phyloP scores from a whole-genome alignment of 2,329 filamentous ascomycete genomes.

The Aspergillus ibericus region DNA sequence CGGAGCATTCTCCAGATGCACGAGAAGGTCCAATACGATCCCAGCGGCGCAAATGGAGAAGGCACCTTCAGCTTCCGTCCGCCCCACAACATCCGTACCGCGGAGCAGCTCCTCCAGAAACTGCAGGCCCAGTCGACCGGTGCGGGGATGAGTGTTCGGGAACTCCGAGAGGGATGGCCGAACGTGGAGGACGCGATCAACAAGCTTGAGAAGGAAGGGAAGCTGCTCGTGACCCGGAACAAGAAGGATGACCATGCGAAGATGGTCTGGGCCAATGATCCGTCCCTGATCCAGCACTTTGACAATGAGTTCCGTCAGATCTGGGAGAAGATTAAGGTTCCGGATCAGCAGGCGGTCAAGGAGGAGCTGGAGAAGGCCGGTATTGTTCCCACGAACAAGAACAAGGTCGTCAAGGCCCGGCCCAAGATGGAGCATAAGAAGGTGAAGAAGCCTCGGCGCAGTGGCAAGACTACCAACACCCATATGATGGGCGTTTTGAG shows the following conservation, averaged over 20 bases:
- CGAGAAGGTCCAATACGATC: slow-evolving; percentile 61
- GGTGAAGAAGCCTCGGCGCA: slow-evolving; percentile 71
- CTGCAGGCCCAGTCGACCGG: slow-evolving; percentile 80
- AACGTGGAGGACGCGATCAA: slow-evolving; percentile 77
- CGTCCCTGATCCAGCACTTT: slow-evolving; percentile 70
- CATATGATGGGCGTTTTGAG: slow-evolving; percentile 83
- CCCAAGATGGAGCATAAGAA: slow-evolving; percentile 64
- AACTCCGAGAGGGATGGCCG: slow-evolving; percentile 94
- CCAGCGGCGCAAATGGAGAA: slow-evolving; percentile 62
- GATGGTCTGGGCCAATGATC: slow-evolving; percentile 86
- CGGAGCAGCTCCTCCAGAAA: slow-evolving; percentile 73
- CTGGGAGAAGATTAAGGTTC: slow-evolving; percentile 80
- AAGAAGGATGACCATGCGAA: slow-evolving; percentile 88
- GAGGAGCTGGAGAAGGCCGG: slow-evolving; percentile 74
- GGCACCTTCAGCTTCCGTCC: slow-evolving; percentile 83
- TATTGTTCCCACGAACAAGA: slow-evolving; percentile 80
- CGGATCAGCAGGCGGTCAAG: slow-evolving; percentile 72
- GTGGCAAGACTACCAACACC: slow-evolving; percentile 80
- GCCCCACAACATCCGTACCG: slow-evolving; percentile 76
- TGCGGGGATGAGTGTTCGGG: slow-evolving; percentile 77
- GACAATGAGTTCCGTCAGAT: slow-evolving; percentile 80
- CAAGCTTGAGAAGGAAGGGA: slow-evolving; percentile 72
- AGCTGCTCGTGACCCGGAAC: slow-evolving; percentile 80
- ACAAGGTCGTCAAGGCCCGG: slow-evolving; percentile 63
- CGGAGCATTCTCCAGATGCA: slow-evolving; percentile 67